Evolutionary conservation across 163 green algal genomes (phyloP).

Genomic region (Trebouxia gelatinosa): DNA sequence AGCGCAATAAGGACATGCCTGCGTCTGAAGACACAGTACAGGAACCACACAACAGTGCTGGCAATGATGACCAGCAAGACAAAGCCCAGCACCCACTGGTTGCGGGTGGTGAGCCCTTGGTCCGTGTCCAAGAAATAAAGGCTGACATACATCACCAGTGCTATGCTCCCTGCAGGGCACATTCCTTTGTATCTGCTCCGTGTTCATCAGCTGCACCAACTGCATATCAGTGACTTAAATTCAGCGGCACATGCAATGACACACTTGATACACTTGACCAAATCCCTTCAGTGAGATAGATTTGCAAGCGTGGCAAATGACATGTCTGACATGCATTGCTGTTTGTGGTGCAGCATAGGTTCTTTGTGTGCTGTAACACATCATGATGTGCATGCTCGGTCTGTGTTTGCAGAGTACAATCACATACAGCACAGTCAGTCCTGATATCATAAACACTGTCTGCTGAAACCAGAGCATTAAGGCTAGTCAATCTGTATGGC

Average conservation of each 20-base stretch:
- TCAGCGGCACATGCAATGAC: not conserved
- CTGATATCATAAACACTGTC: not conserved
- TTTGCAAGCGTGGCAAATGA: not conserved
- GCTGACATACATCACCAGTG: slow-evolving; percentile 27
- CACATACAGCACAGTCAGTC: not conserved
- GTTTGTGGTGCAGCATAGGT: not conserved
- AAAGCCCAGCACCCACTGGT: slow-evolving; percentile 18
- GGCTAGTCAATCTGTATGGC: not conserved
- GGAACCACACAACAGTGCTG: slow-evolving; percentile 12
- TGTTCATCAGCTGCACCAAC: too few species aligned
- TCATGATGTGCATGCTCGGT: not conserved
- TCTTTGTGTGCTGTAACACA: too few species aligned
- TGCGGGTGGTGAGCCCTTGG: not conserved
- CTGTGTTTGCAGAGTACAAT: not conserved
- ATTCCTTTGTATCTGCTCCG: too few species aligned
- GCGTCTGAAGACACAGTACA: slow-evolving; percentile 10
- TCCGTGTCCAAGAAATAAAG: slow-evolving; percentile 19
- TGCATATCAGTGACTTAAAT: too few species aligned
- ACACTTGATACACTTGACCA: not conserved
- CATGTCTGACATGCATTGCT: not conserved
- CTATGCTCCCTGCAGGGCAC: slow-evolving; percentile 2
- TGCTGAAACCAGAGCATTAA: not conserved
- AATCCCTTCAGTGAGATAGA: not conserved
- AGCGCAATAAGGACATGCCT: slow-evolving; percentile 8
- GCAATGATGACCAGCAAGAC: slow-evolving; percentile 2